Conservation (phyloP, 805 yeast genomes). For the Pichia membranifaciens region DNA sequence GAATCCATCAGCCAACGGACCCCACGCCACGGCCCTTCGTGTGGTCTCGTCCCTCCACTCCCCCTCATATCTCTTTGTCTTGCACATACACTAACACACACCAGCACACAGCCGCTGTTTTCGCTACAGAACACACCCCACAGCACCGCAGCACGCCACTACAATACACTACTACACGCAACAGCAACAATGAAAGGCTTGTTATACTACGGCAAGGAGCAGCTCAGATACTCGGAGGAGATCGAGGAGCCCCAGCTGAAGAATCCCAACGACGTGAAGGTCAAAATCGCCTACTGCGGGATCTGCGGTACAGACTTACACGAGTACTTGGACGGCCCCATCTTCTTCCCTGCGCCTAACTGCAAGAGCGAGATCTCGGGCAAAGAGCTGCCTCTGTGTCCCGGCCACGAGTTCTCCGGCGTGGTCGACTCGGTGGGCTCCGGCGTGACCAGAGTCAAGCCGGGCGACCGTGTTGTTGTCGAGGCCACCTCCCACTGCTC, state of each 20-base stretch:
- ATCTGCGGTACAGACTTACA: slow-evolving; percentile 61
- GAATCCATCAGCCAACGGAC: too few relatives aligned
- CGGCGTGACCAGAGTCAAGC: slow-evolving; percentile 36
- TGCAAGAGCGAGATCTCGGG: slow-evolving; percentile 33
- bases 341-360: slow-evolving; percentile 38
- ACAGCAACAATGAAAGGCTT: slow-evolving; percentile 40
- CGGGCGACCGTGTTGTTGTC: slow-evolving; percentile 56
- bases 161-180: too few relatives aligned
- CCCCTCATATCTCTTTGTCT: too few relatives aligned
- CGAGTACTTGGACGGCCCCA: slow-evolving; percentile 54
- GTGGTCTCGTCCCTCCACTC: too few relatives aligned
- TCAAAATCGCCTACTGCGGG: slow-evolving; percentile 44
- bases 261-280: slow-evolving; percentile 26
- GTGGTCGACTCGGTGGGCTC: slow-evolving; percentile 37
- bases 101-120: too few relatives aligned
- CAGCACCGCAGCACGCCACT: too few relatives aligned
- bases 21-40: too few relatives aligned
- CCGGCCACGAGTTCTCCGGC: slow-evolving; percentile 34
- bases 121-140: too few relatives aligned
- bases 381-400: slow-evolving; percentile 28
- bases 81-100: too few relatives aligned
- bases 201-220: slow-evolving; percentile 41
- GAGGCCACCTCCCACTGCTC: slow-evolving; percentile 55
- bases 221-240: slow-evolving; percentile 37
- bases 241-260: slow-evolving; percentile 23